These are phyloP conservation scores for Coriaria nepalensis DNA, from an alignment of 306 rosid genomes.

Conservation along the genomic window DNA sequence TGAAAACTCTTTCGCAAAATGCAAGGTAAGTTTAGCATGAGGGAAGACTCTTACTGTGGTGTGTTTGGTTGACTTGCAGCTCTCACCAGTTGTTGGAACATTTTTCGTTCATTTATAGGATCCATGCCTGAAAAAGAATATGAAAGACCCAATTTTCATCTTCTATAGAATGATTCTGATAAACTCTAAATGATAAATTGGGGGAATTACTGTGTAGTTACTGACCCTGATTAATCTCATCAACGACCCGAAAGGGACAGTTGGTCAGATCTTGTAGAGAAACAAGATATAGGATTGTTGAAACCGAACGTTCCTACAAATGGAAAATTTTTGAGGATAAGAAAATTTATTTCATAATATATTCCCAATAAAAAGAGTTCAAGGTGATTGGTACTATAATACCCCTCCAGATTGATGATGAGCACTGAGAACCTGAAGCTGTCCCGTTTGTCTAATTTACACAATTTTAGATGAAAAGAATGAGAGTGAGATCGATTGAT, in stretches of 20 bases:
- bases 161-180: too few relatives aligned
- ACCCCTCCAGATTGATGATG: constrained; percentile 99
- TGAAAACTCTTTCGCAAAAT: too few relatives aligned
- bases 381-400: constrained; percentile 18
- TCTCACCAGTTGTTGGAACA: constrained; percentile 97
- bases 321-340: constrained; percentile 9
- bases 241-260: constrained; percentile 97
- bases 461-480: constrained; percentile 11
- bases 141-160: constrained; percentile 13
- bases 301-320: constrained; percentile 78
- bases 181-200: too few relatives aligned
- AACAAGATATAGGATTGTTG: constrained; percentile 92
- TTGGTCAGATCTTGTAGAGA: constrained; percentile 93
- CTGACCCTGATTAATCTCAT: constrained; percentile 95
- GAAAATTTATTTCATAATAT: constrained; percentile 1
- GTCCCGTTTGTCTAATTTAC: constrained; percentile 51
- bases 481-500: too few relatives aligned
- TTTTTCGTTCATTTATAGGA: constrained; percentile 92
- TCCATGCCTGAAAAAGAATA: constrained; percentile 65
- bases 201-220: constrained; percentile 7
- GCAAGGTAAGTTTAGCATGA: too few relatives aligned
- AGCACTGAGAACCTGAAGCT: constrained; percentile 76
- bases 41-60: constrained; percentile 92
- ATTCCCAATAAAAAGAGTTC: constrained; percentile 9
- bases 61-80: constrained; percentile 94